Percentiles rank a stretch among this genome's conserved stretches.
Conservation (phyloP, 1,284 basidiomycete genomes). For the Tilletia setariae region DNA sequence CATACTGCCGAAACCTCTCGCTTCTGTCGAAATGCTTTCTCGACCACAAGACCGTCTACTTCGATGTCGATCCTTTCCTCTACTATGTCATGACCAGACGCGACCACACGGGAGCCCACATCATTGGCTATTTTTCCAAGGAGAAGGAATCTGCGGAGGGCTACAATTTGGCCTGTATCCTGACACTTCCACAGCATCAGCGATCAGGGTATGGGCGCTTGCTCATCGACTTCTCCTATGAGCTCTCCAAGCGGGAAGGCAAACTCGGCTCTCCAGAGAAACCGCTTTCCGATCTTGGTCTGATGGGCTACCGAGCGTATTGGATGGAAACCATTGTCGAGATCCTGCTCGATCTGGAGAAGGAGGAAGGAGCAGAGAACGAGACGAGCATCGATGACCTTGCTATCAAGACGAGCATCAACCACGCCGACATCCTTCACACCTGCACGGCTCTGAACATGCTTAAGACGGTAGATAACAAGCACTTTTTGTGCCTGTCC, state of each 20-base stretch:
- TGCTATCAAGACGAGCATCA: slow-evolving; percentile 92
- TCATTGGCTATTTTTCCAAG: slow-evolving; percentile 98
- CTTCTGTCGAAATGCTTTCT: slow-evolving; percentile 96
- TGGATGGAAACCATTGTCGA: slow-evolving; percentile 98
- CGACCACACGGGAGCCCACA: slow-evolving; percentile 84
- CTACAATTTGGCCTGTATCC: slow-evolving; percentile 98
- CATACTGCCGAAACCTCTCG: slow-evolving; percentile 96
- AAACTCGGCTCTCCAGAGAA: slow-evolving; percentile 97
- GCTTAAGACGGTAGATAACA: slow-evolving; percentile 93
- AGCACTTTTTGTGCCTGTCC: slow-evolving; percentile 87
- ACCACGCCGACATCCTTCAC: slow-evolving; percentile 94
- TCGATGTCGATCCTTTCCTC: slow-evolving; percentile 98
- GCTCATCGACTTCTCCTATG: slow-evolving; percentile 97
- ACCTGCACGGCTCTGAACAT: slow-evolving; percentile 94
- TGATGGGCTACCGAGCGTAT: slow-evolving; percentile 90
- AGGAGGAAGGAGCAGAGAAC: slow-evolving; percentile 54
- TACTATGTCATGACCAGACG: slow-evolving; percentile 95
- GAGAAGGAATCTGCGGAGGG: slow-evolving; percentile 97
- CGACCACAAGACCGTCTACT: slow-evolving; percentile 98
- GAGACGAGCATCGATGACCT: slow-evolving; percentile 93
- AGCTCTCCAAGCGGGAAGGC: slow-evolving; percentile 91
- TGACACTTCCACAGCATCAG: slow-evolving; percentile 96
- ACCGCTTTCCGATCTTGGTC: slow-evolving; percentile 87
- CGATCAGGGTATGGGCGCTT: slow-evolving; percentile 91
- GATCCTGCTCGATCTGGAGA: slow-evolving; percentile 65